These are phyloP conservation scores for Eucalyptus globulus DNA, from an alignment of 345 rosid species.

Conservation along the genomic window DNA sequence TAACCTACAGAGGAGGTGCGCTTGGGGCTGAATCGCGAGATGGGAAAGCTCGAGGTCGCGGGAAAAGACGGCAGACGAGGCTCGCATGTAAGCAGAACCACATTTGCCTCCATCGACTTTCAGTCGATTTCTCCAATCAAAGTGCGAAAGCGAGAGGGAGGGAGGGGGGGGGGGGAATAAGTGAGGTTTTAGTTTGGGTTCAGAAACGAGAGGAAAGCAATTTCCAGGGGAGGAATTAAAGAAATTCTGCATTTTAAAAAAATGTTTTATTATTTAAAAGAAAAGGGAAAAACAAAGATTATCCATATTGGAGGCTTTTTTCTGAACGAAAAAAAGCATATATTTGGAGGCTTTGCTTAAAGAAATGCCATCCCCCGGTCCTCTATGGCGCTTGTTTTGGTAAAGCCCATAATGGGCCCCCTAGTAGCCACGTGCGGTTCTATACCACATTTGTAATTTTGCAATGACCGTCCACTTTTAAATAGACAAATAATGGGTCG, in stretches of 20 bases:
- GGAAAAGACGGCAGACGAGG: neutral
- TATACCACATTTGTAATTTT: neutral
- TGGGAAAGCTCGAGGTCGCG: neutral
- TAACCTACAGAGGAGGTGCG: neutral
- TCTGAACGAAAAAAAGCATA: no score
- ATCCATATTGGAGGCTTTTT: no score
- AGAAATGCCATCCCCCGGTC: no score
- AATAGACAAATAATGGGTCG: neutral
- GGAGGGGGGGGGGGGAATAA: neutral
- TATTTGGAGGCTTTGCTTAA: no score
- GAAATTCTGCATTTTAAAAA: no score
- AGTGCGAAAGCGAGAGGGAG: neutral
- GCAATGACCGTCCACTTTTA: neutral
- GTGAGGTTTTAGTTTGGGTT: neutral
- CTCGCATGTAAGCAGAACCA: neutral
- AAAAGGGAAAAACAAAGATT: no score
- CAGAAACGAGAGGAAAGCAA: no score
- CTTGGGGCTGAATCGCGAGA: neutral
- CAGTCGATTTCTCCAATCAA: no score
- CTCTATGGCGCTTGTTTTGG: neutral
- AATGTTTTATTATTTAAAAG: no score
- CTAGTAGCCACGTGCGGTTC: neutral
- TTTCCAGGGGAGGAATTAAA: no score
- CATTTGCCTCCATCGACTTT: neutral
- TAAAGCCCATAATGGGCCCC: neutral